Conservation (phyloP, 169 alveolate genomes). For the Eimeria maxima region DNA sequence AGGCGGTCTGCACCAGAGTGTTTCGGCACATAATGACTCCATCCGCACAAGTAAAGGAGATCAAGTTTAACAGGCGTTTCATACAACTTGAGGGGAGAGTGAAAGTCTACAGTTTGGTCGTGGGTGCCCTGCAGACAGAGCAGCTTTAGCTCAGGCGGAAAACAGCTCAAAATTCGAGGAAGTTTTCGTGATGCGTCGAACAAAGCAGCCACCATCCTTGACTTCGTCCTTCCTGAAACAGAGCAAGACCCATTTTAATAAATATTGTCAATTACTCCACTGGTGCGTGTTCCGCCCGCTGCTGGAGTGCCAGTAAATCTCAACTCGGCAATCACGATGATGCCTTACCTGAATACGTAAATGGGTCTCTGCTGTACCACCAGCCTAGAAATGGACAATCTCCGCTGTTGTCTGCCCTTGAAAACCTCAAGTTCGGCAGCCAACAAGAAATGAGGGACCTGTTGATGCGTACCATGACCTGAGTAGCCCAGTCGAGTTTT, state of each 20-base stretch:
- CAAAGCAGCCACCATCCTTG: conserved; percentile 74
- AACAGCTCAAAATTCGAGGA: not conserved
- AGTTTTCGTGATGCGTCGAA: conserved; percentile 31
- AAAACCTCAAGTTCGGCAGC: conserved; percentile 69
- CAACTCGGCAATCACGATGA: no score
- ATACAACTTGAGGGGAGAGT: conserved; percentile 44
- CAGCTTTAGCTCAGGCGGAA: conserved; percentile 57
- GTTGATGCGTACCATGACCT: conserved; percentile 21
- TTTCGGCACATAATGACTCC: conserved; percentile 78
- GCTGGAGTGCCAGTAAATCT: no score
- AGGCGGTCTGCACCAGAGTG: conserved; percentile 59
- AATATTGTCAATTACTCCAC: not conserved
- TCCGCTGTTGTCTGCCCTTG: conserved; percentile 30
- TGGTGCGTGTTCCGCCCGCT: no score
- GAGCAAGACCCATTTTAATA: not conserved
- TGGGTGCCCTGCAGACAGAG: conserved; percentile 75
- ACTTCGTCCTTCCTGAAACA: conserved; percentile 62
- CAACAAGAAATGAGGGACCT: conserved; percentile 58
- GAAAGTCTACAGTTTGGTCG: conserved; percentile 72
- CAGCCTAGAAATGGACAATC: conserved; percentile 73
- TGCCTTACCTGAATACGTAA: conserved; percentile 54
- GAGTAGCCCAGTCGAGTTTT: conserved; percentile 43
- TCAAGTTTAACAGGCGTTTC: conserved; percentile 67
- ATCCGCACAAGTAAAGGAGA: conserved; percentile 66
- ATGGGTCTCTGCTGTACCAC: conserved; percentile 77